Evolutionary conservation across 192 early-diverging fungal species (phyloP), one percentile per base, ranked within the genome.

Genomic region (Coemansia sp.): DNA sequence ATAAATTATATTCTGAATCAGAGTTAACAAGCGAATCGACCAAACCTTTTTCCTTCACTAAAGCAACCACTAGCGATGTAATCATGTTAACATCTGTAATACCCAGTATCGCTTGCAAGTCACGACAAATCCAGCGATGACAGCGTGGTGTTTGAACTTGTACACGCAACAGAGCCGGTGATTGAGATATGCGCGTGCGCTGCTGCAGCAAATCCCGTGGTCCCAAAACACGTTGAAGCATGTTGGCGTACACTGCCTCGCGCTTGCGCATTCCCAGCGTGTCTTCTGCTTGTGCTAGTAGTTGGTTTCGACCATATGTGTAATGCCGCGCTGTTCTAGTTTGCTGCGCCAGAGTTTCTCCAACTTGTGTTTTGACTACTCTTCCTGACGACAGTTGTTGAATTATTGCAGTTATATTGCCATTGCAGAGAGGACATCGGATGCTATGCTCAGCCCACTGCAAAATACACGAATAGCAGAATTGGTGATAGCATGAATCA

Each of bases 341-440:
- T 15, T 12, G 41, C 5, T 45, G 14, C 15, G 9, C 15, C 14
- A 45, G 5, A 3, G 15, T 0, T 1, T 12, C 11, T 3, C 41
- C 15, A 45, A 45, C 41, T 7, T 24, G 25, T 2, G 53, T 65
- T 48, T 22, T 54, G 41, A 8, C 7, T 10, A 62, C 49, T 11
- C 54, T 43, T 4, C 50, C 65, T 6, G 65, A 54, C 24, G 51
- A 8, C 6, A 23, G 21, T 10, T 57, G 67, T 43, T 67, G 60
- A 19, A 84, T 32, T 8, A 79, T 43, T 9, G 69, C 49, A 4
- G 29, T n/a, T 3, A 62, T 37, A 3, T 21, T 15, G 5, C 37
- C 12, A 43, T 85, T 85, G 66, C 84, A 85, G 0, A 85, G 54
- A 0, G 84, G 84, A 49, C 84, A 85, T 7, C 62, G 50, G 4